Evolutionary conservation across 257 asterid species (phyloP).

Genomic region (Jaltomata sinuosa): DNA sequence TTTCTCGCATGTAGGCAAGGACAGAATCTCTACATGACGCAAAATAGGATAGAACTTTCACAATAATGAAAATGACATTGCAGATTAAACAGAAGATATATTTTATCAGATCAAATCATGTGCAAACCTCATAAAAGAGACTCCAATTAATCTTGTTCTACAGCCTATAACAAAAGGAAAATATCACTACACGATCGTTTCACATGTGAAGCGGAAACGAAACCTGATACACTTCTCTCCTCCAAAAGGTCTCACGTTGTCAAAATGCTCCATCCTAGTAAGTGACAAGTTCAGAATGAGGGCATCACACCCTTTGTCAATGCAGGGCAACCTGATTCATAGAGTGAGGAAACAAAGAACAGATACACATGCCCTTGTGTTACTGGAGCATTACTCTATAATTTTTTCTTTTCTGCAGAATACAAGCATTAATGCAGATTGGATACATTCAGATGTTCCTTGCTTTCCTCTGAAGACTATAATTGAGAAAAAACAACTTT

Average conservation of each 20-base stretch:
- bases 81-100: neutral
- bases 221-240: neutral
- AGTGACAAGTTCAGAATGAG: neutral
- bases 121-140: neutral
- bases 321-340: neutral
- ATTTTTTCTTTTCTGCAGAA: neutral
- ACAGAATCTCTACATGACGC: neutral
- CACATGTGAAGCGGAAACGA: neutral
- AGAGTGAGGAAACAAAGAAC: neutral
- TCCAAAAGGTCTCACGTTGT: neutral
- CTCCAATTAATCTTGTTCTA: neutral
- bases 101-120: neutral
- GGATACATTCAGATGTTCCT: neutral
- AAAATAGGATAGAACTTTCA: neutral
- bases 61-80: neutral
- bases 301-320: neutral
- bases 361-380: neutral
- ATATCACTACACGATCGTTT: neutral
- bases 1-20: neutral
- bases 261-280: neutral
- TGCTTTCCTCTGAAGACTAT: constrained; percentile 5
- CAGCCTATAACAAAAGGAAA: neutral
- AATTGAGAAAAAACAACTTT: constrained; percentile 1
- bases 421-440: neutral
- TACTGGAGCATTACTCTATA: neutral